These are phyloP conservation scores for Sideroxylon spinosum DNA, from an alignment of 179 eudicot species.

Conservation along the genomic window DNA sequence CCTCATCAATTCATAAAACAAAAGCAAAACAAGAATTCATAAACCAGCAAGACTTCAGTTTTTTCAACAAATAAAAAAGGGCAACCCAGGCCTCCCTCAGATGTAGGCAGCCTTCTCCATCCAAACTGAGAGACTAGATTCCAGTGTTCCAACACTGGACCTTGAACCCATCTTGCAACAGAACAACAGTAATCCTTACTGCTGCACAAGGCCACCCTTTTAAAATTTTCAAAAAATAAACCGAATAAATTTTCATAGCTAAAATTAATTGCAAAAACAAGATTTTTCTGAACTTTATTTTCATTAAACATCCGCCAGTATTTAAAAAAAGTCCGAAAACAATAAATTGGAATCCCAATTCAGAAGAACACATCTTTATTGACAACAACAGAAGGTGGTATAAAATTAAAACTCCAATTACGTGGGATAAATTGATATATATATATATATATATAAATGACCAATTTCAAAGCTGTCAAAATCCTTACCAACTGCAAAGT, in stretches of 20 bases:
- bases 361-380: constrained; percentile 4
- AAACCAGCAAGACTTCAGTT: neutral
- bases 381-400: neutral
- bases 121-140: too few species aligned
- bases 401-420: neutral
- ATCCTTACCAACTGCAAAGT: constrained; percentile 73
- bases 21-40: neutral
- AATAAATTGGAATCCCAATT: neutral
- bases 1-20: neutral
- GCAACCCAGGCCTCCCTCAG: too few species aligned
- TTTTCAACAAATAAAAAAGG: neutral
- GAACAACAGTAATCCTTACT: too few species aligned
- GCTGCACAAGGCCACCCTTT: too few species aligned
- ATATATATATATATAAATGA: neutral
- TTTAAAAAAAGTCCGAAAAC: neutral
- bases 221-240: too few species aligned
- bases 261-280: neutral
- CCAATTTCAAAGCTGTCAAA: neutral
- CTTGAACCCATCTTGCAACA: too few species aligned
- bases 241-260: neutral
- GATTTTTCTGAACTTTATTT: neutral
- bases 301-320: neutral
- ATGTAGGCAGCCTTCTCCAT: too few species aligned
- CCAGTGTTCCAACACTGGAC: too few species aligned
- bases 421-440: too few species aligned